A percentile compares a stretch with the other conserved stretches of the same genome.
Conservation (phyloP, 768 basidiomycete genomes). For the Rhizopogon vulgaris region DNA sequence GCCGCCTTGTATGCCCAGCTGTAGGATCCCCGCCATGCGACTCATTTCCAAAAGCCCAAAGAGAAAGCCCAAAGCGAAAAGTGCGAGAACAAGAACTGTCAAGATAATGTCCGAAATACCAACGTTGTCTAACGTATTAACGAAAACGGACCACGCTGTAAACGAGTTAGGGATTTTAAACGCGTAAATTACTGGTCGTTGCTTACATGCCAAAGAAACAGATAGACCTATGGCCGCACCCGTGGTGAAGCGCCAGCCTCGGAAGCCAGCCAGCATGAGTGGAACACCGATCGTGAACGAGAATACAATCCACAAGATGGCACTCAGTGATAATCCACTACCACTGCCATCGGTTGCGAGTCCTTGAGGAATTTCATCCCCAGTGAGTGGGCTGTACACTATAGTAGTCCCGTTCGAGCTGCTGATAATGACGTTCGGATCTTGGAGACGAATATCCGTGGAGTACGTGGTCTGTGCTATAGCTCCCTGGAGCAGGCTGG, state of each 20-base stretch:
- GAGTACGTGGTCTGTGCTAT: not conserved
- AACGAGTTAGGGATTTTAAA: not conserved
- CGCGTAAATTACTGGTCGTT: not conserved
- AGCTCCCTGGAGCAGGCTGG: not conserved
- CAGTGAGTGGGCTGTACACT: slow-evolving; percentile 41
- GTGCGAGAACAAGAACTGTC: slow-evolving; percentile 39
- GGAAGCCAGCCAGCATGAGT: slow-evolving; percentile 50
- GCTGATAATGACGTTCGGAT: slow-evolving; percentile 25
- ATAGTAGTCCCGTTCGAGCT: slow-evolving; percentile 28
- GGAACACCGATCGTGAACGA: slow-evolving; percentile 46
- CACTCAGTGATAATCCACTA: slow-evolving; percentile 37
- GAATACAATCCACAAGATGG: slow-evolving; percentile 55
- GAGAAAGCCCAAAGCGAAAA: slow-evolving; percentile 46
- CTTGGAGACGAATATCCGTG: slow-evolving; percentile 9
- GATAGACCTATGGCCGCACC: slow-evolving; percentile 50
- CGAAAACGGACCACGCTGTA: slow-evolving; percentile 57
- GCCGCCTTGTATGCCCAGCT: slow-evolving; percentile 49
- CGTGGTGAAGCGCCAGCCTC: slow-evolving; percentile 50
- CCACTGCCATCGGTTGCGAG: slow-evolving; percentile 57
- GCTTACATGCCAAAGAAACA: slow-evolving; percentile 40
- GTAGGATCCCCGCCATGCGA: slow-evolving; percentile 38
- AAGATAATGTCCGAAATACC: slow-evolving; percentile 50
- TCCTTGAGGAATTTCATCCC: slow-evolving; percentile 44
- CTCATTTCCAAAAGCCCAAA: slow-evolving; percentile 50
- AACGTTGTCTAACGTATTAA: slow-evolving; percentile 44